Base-by-base conservation (phyloP, 345 rosid species). In the Theobroma cacao region DNA sequence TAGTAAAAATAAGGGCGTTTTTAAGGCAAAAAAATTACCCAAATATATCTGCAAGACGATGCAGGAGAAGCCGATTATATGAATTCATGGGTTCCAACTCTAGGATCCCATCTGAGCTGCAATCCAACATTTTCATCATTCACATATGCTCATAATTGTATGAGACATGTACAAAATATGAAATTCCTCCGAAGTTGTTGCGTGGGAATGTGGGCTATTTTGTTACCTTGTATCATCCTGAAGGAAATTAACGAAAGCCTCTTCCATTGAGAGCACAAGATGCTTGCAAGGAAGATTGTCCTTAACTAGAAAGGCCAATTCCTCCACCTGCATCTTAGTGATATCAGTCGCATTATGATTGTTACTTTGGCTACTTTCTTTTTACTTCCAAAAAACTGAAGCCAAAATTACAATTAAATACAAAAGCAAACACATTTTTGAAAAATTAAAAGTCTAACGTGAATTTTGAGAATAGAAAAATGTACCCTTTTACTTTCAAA, bases 81-180 rank as follows among this genome's bases (percentile, higher is more conserved):
- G 95, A 74, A 78, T 87, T 85, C 95, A 89, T 89, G 24, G 95
- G 91, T 80, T 91, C 90, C 88, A 91, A 80, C 77, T 91, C 90
- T 22, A 89, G 82, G 53, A 87, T 65, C 77, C 85, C 89, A 71
- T 88, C 89, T 74, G 83, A 63, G 74, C 95, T 91, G 89, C 84
- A 82, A 56, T 11, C 55, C 58, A 76, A 69, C 10, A 70, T 50
- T 36, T 52, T 67, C 71, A 14, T 77, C 40, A 75, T 65, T 20
- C 52, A 52, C 18, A 43, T 24, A 36, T 17, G 52, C 18, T 24
- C 34, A 50, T 43, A 43, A 22, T 45, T 33, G 56, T 59, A 8
- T 2, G 28, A 72, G n/a, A 75, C 18, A 30, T 22, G 20, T 1
- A 14, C 31, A 26, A 58, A 36, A 43, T 30, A 50, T 13, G 14